phyloP scores from a whole-genome alignment of 1,284 basidiomycete species.

The Ceratobasidium sp. region DNA sequence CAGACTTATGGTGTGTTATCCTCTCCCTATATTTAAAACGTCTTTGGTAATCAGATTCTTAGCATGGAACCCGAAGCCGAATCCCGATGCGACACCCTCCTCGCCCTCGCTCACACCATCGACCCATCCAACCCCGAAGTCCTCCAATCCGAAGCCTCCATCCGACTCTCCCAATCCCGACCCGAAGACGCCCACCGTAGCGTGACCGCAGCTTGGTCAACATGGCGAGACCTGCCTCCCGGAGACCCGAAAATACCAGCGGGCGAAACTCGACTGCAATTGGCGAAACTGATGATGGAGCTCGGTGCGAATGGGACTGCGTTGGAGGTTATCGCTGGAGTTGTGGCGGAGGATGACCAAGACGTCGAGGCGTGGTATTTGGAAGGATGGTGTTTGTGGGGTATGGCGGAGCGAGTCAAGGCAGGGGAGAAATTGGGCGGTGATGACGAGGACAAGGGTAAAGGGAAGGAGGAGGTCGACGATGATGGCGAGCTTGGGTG shows the following conservation, averaged over 20 bases:
- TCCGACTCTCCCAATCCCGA: slow-evolving; percentile 88
- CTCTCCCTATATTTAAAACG: background rate
- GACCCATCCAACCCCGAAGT: slow-evolving; percentile 85
- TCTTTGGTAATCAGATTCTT: background rate
- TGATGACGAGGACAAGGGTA: slow-evolving; percentile 65
- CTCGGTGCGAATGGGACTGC: slow-evolving; percentile 77
- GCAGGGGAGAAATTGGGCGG: slow-evolving; percentile 30
- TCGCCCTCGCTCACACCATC: slow-evolving; percentile 77
- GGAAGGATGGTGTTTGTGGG: slow-evolving; percentile 94
- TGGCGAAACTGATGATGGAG: slow-evolving; percentile 89
- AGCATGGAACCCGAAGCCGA: slow-evolving; percentile 87
- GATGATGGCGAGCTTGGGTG: slow-evolving; percentile 73
- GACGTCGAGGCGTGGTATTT: slow-evolving; percentile 94
- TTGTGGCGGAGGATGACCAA: slow-evolving; percentile 87
- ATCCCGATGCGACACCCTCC: slow-evolving; percentile 82
- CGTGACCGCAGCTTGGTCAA: slow-evolving; percentile 76
- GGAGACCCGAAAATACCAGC: slow-evolving; percentile 80
- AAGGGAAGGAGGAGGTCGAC: slow-evolving; percentile 57
- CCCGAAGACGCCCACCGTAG: slow-evolving; percentile 83
- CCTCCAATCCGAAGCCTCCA: slow-evolving; percentile 85
- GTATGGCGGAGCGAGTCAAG: slow-evolving; percentile 76
- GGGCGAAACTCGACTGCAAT: slow-evolving; percentile 77
- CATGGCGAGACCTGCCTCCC: slow-evolving; percentile 80
- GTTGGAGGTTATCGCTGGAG: slow-evolving; percentile 80
- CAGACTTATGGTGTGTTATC: slow-evolving; percentile 86